These are phyloP conservation scores for Clarireedia monteithiana DNA, from an alignment of 2,329 filamentous ascomycete species.

Conservation along the genomic window DNA sequence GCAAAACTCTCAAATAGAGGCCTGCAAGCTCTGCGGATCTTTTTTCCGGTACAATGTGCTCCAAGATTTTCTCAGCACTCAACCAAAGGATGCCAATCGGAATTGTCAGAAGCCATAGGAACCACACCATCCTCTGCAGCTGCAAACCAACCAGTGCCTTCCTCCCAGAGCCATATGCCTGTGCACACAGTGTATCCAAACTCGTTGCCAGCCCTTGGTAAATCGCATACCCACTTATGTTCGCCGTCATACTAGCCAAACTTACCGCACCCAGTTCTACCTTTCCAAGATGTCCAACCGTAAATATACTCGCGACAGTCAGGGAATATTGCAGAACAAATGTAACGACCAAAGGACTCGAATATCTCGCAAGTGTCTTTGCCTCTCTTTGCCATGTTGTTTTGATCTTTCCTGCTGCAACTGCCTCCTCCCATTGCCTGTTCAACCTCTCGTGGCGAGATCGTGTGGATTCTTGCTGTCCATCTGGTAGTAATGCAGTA, in stretches of 20 bases:
- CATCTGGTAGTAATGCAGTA: slow-evolving; percentile 34
- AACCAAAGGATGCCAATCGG: slow-evolving; percentile 68
- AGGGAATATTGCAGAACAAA: slow-evolving; percentile 78
- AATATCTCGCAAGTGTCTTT: slow-evolving; percentile 69
- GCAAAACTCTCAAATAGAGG: slow-evolving; percentile 62
- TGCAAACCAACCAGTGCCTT: slow-evolving; percentile 83
- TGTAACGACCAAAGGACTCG: slow-evolving; percentile 62
- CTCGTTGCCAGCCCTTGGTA: slow-evolving; percentile 83
- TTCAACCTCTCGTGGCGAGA: slow-evolving; percentile 51
- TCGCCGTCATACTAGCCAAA: slow-evolving; percentile 70
- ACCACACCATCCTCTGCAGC: slow-evolving; percentile 72
- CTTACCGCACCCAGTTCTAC: slow-evolving; percentile 60
- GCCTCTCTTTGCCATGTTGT: slow-evolving; percentile 89
- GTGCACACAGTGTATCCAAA: slow-evolving; percentile 85
- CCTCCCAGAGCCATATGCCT: slow-evolving; percentile 87
- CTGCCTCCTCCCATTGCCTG: slow-evolving; percentile 78
- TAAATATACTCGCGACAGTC: slow-evolving; percentile 74
- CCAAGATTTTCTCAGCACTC: slow-evolving; percentile 57
- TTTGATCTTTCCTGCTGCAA: slow-evolving; percentile 70
- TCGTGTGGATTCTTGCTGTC: slow-evolving; percentile 35
- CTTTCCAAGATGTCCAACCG: slow-evolving; percentile 67
- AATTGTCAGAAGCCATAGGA: slow-evolving; percentile 63
- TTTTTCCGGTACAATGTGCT: slow-evolving; percentile 59
- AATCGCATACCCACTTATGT: slow-evolving; percentile 69
- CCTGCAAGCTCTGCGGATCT: slow-evolving; percentile 66